These are phyloP conservation scores for Sarocladium strictum DNA, from an alignment of 2,329 filamentous ascomycete genomes.

Conservation along the genomic window DNA sequence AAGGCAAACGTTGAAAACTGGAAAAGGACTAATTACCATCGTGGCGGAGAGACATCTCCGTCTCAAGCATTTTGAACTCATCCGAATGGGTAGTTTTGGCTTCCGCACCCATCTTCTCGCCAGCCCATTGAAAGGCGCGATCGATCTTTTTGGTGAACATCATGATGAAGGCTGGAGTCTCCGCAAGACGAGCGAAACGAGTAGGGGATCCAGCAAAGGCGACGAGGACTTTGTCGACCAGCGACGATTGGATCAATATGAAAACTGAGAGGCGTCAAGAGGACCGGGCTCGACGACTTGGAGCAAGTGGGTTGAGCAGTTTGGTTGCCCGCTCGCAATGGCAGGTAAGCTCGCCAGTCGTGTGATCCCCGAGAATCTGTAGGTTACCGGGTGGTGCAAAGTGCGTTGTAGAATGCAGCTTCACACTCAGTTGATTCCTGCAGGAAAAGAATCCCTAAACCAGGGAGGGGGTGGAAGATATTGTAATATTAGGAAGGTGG, in stretches of 20 bases:
- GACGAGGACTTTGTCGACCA: background rate
- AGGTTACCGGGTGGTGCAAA: no score
- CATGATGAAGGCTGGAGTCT: slow-evolving; percentile 33
- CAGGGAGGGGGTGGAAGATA: background rate
- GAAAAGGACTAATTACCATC: slow-evolving; percentile 57
- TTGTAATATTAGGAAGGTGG: background rate
- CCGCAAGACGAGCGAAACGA: no score
- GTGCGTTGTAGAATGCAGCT: no score
- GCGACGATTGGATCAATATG: background rate
- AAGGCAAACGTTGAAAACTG: background rate
- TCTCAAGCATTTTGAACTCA: slow-evolving; percentile 84
- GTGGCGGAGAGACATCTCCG: slow-evolving; percentile 83
- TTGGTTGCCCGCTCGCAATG: no score
- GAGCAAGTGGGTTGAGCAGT: no score
- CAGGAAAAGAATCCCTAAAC: background rate
- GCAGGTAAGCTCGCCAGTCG: no score
- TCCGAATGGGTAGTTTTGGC: slow-evolving; percentile 81
- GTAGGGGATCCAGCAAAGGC: background rate
- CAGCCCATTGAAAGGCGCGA: slow-evolving; percentile 95
- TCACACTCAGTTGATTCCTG: no score
- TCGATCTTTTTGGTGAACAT: slow-evolving; percentile 78
- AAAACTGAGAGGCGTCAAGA: no score
- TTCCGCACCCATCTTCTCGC: slow-evolving; percentile 92
- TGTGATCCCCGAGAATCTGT: no score
- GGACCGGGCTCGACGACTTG: no score